Percentiles rank a stretch among this genome's conserved stretches.
Conservation (phyloP, 163 green algal species). For the Prototheca cutis region DNA sequence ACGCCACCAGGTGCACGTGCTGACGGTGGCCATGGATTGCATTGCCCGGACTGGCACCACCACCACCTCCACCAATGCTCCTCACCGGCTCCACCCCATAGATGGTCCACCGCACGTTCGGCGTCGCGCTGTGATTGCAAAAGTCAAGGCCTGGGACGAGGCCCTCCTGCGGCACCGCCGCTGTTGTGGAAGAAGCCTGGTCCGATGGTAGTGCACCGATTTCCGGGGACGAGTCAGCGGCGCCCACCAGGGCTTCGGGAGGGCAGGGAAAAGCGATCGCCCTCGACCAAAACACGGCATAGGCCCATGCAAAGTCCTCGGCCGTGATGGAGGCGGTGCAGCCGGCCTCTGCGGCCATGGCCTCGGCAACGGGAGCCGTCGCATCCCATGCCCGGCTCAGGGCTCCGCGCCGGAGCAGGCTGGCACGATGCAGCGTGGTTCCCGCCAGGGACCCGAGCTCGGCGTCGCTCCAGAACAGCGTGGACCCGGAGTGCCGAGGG, state of each 20-base stretch:
- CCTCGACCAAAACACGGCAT: slow-evolving; percentile 63
- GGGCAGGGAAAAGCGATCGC: slow-evolving; percentile 12
- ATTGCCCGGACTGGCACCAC: too few relatives aligned
- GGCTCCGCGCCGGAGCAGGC: slow-evolving; percentile 8
- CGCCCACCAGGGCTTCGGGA: slow-evolving; percentile 16
- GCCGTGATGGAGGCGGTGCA: slow-evolving; percentile 22
- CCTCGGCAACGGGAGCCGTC: slow-evolving; percentile 24
- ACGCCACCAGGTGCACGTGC: slow-evolving; percentile 2
- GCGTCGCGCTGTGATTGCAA: slow-evolving; percentile 53
- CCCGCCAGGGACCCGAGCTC: slow-evolving; percentile 41
- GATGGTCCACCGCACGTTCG: slow-evolving; percentile 51
- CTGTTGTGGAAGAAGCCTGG: too few relatives aligned
- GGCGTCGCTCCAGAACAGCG: slow-evolving; percentile 37
- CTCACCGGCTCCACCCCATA: neutral
- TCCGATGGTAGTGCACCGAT: slow-evolving; percentile 2
- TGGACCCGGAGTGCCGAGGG: slow-evolving; percentile 31
- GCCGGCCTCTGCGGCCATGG: slow-evolving; percentile 14
- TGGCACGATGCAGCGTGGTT: slow-evolving; percentile 26
- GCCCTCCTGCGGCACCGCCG: slow-evolving; percentile 46
- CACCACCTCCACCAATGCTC: slow-evolving; percentile 10
- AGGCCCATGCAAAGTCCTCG: slow-evolving; percentile 67
- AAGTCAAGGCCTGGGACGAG: slow-evolving; percentile 83
- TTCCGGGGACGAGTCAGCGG: neutral
- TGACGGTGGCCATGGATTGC: neutral
- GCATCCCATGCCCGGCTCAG: slow-evolving; percentile 32